Percentiles rank a stretch among this genome's conserved stretches.
Conservation (phyloP, 2,329 filamentous ascomycete genomes). For the Colletotrichum destructivum region DNA sequence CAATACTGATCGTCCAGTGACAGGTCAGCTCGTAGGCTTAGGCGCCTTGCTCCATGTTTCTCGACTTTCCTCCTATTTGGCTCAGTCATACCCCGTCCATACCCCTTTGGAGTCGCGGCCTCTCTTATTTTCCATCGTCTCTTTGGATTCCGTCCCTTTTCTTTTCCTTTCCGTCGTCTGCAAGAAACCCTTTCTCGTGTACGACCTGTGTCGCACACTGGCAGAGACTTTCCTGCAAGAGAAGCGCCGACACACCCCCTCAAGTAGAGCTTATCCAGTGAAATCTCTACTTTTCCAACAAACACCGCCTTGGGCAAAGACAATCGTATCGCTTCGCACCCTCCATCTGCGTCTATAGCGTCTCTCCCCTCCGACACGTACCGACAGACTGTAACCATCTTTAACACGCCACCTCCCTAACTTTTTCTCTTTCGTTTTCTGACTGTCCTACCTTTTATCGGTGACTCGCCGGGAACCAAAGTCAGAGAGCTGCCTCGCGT, state of each 20-base stretch:
- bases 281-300: conserved; percentile 35
- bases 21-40: conserved; percentile 57
- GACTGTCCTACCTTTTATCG: conserved; percentile 29
- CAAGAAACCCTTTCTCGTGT: conserved; percentile 17
- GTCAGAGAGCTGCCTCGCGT: conserved; percentile 14
- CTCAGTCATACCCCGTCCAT: conserved; percentile 54
- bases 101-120: conserved; percentile 40
- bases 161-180: conserved; percentile 40
- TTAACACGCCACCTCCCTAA: conserved; percentile 39
- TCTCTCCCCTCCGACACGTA: conserved; percentile 37
- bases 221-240: conserved; percentile 48
- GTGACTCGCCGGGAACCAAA: conserved; percentile 19
- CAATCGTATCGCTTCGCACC: conserved; percentile 45
- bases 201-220: conserved; percentile 21
- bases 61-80: conserved; percentile 55
- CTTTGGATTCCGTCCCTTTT: conserved; percentile 44
- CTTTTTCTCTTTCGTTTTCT: conserved; percentile 19
- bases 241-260: conserved; percentile 54
- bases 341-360: conserved; percentile 48
- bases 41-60: conserved; percentile 57
- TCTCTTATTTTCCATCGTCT: conserved; percentile 44
- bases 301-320: conserved; percentile 37
- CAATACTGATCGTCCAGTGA: conserved; percentile 58
- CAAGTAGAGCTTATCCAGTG: conserved; percentile 35
- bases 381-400: conserved; percentile 41